Base-by-base conservation (phyloP, 345 rosid species). In the Linum lewisii region DNA sequence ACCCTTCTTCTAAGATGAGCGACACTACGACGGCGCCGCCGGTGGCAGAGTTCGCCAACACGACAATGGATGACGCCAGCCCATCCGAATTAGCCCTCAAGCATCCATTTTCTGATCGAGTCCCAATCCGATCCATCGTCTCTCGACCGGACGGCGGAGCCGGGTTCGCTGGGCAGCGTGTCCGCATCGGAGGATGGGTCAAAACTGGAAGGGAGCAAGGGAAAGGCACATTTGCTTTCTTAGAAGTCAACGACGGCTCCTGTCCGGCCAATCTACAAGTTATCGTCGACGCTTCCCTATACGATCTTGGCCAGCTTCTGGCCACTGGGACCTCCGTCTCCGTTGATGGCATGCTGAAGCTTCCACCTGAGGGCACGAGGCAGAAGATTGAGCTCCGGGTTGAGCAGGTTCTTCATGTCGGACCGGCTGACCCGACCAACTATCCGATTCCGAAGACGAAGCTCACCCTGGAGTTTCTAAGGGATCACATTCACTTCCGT, bases 181-280 rank as follows among this genome's bases (percentile, higher is more conserved):
- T 52, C 22, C 25, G 24, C 24, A 24, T 51, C 24, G 1, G 22
- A 14, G 56, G 56, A 24, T 52, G 47, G 56, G 54, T 51, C 21
- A 52, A 52, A 24, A 52, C 22, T 1, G 56, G 56, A 11, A 52
- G 56, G 56, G 24, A 19, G 56, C 22, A 52, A 19, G 56, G 56
- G 24, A 52, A 52, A 8, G 24, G 24, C 24, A 24, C 25, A 5
- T 52, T 52, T 24, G 22, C 25, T 13, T 52, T 52, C 56, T 9
- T 52, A 15, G 56, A 52, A 24, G 56, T 52, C 56, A 52, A 52
- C 56, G 56, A 52, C 24, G 56, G 56, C 24, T 52, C 56, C 3
- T 52, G 56, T 1, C 22, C 22, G 24, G 56, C 24, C 11, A 52
- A 52, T 24, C 22, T 52, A 24, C 56, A 52, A 15, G 56, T 52